These are phyloP conservation scores for Tulasnella sp. DNA, from an alignment of 768 basidiomycete species.

Conservation along the genomic window DNA sequence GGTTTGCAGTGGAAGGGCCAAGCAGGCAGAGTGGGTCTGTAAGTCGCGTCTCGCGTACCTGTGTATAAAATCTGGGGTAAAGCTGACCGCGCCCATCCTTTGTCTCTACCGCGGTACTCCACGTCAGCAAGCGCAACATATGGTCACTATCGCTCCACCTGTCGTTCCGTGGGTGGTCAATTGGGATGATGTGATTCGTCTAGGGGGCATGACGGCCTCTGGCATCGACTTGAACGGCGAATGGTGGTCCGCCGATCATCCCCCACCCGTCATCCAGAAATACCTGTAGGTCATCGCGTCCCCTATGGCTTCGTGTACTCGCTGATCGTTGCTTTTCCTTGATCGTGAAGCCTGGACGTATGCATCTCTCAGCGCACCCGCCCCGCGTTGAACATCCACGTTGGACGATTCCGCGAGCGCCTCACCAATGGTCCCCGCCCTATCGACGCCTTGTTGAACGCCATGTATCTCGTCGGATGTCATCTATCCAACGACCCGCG, in stretches of 20 bases:
- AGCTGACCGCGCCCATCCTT: no score
- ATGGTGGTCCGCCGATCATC: slow-evolving; percentile 11
- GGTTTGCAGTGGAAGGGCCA: no score
- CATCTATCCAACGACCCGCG: slow-evolving; percentile 11
- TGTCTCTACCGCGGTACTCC: no score
- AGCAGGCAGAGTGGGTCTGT: no score
- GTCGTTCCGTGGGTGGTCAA: no score
- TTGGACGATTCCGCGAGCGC: slow-evolving; percentile 7
- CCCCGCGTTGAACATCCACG: not conserved
- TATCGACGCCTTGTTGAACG: slow-evolving; percentile 16
- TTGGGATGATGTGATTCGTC: not conserved
- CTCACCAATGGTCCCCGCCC: slow-evolving; percentile 1
- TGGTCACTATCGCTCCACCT: no score
- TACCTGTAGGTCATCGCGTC: slow-evolving; percentile 1
- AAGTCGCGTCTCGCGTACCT: no score
- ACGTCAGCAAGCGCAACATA: no score
- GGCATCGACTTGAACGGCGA: slow-evolving; percentile 6
- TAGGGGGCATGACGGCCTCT: not conserved
- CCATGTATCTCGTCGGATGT: slow-evolving; percentile 18
- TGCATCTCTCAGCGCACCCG: slow-evolving; percentile 2
- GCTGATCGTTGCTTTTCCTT: not conserved
- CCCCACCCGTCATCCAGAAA: not conserved
- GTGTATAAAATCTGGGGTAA: no score
- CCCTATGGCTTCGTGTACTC: not conserved
- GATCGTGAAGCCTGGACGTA: not conserved